phyloP scores from a whole-genome alignment of 192 early-diverging fungal genomes.

The Backusella mclennaniae region DNA sequence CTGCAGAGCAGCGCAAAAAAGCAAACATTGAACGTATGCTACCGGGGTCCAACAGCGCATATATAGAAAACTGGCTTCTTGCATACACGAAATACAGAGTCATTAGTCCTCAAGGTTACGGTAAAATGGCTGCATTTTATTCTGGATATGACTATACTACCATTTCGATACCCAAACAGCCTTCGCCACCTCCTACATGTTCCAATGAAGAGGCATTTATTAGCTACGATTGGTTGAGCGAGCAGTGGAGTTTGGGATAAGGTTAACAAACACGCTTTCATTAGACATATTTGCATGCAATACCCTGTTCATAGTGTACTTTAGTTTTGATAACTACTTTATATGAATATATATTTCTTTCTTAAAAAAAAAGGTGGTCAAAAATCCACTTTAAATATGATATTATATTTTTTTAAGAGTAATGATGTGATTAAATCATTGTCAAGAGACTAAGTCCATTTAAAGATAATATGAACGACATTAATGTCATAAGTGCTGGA shows the following conservation, averaged over 20 bases:
- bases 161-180: slow-evolving; percentile 25
- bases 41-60: slow-evolving; percentile 34
- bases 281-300: neutral
- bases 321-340: neutral
- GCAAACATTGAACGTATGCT: slow-evolving; percentile 22
- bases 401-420: neutral
- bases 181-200: neutral
- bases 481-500: too few relatives aligned
- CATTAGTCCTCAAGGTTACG: slow-evolving; percentile 39
- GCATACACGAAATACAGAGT: slow-evolving; percentile 41
- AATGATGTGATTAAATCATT: neutral
- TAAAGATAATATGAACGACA: too few relatives aligned
- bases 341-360: neutral
- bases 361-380: neutral
- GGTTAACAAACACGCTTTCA: neutral
- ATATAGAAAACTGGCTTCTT: slow-evolving; percentile 48
- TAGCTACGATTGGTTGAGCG: neutral
- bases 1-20: slow-evolving; percentile 25
- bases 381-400: neutral
- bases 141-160: slow-evolving; percentile 33
- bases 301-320: neutral
- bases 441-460: too few relatives aligned
- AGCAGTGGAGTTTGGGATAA: slow-evolving; percentile 1
- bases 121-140: slow-evolving; percentile 45
- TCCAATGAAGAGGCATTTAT: neutral